Evolutionary conservation across 1,284 basidiomycete species (phyloP).

Genomic region (Ustilago vetiveriae): DNA sequence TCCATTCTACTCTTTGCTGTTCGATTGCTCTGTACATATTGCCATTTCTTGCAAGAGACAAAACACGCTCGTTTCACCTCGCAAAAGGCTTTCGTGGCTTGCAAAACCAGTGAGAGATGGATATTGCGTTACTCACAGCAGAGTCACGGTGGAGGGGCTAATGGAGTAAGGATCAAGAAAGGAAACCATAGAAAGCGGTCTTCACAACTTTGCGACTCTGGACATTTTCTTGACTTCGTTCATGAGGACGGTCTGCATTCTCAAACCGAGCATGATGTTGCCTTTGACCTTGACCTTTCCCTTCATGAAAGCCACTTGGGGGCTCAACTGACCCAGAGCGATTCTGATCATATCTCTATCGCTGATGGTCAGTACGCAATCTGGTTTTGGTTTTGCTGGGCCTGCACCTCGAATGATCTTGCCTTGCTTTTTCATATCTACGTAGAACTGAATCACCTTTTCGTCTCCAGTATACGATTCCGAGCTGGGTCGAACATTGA

Average conservation of each 20-base stretch:
- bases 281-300: constrained; percentile 57
- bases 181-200: too few species aligned
- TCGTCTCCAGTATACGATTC: constrained; percentile 18
- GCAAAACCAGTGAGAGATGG: too few species aligned
- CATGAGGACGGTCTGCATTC: constrained; percentile 54
- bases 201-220: constrained; percentile 43
- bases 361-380: constrained; percentile 47
- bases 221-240: constrained; percentile 55
- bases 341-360: constrained; percentile 59
- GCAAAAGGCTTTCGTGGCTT: too few species aligned
- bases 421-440: constrained; percentile 55
- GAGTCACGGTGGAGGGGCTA: too few species aligned
- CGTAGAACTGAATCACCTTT: constrained; percentile 44
- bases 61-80: constrained; percentile 3
- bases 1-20: neutral
- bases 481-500: constrained; percentile 41
- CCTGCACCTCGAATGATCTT: constrained; percentile 40
- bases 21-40: constrained; percentile 1
- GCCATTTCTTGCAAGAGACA: neutral
- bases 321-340: constrained; percentile 50
- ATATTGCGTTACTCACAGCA: too few species aligned
- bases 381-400: constrained; percentile 52
- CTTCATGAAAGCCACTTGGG: constrained; percentile 57
- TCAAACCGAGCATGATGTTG: constrained; percentile 57
- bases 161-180: too few species aligned